Evolutionary conservation across 345 rosid species (phyloP).

Genomic region (Salix exigua): DNA sequence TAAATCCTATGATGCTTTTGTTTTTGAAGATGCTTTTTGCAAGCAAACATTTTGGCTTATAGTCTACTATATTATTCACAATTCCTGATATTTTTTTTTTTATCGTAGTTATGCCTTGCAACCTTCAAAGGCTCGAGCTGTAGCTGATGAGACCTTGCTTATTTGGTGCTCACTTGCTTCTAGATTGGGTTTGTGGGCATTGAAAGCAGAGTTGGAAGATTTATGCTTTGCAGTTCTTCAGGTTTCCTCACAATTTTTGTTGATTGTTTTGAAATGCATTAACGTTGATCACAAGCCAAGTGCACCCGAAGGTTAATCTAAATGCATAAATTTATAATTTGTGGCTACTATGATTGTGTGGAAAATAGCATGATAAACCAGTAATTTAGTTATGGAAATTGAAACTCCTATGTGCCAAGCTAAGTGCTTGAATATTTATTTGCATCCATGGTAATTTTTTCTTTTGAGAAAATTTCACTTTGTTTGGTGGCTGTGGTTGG

Average conservation of each 20-base stretch:
- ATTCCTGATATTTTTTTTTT: not conserved
- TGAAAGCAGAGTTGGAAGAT: constrained; percentile 73
- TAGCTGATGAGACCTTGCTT: constrained; percentile 67
- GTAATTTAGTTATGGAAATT: not conserved
- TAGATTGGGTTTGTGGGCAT: constrained; percentile 72
- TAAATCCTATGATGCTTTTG: not conserved
- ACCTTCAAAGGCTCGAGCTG: constrained; percentile 55
- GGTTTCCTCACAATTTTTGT: constrained; percentile 35
- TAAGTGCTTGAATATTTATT: not conserved
- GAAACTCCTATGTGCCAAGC: not conserved
- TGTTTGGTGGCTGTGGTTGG: not conserved
- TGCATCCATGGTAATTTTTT: not conserved
- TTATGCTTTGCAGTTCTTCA: constrained; percentile 72
- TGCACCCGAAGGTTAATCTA: not conserved
- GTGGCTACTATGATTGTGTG: not conserved
- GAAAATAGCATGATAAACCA: not conserved
- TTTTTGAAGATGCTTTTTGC: constrained; percentile 1
- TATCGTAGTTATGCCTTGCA: constrained; percentile 59
- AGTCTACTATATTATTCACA: not conserved
- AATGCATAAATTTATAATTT: not conserved
- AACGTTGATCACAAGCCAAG: constrained; percentile 7
- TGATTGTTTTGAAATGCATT: not conserved
- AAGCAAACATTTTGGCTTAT: not conserved
- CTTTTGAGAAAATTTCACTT: constrained; percentile 2
- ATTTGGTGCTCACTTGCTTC: constrained; percentile 83